Evolutionary conservation across 257 asterid genomes (phyloP).

Genomic region (Solanum lycopersicoides): DNA sequence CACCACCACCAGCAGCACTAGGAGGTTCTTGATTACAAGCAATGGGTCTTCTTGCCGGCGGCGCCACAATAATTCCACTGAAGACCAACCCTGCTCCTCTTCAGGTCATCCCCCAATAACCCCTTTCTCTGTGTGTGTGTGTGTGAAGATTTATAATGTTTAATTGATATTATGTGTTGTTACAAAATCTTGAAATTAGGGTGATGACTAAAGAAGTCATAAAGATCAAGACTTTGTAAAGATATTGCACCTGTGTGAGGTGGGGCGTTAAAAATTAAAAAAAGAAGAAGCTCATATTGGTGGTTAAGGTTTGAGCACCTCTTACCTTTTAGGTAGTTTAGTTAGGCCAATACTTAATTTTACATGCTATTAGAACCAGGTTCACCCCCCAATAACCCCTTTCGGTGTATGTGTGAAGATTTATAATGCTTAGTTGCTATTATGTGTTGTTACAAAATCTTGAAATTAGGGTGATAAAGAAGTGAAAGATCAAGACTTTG

Average conservation of each 20-base stretch:
- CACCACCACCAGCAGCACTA: neutral
- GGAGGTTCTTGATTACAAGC: neutral
- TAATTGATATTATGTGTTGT: neutral
- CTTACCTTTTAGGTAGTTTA: neutral
- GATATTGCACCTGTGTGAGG: neutral
- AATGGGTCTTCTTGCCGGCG: neutral
- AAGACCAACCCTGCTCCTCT: conserved; percentile 4
- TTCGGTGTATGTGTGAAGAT: too few species aligned
- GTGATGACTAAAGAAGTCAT: neutral
- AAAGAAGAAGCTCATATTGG: neutral
- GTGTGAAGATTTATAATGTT: neutral
- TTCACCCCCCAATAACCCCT: neutral
- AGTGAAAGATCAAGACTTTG: neutral
- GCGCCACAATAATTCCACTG: neutral
- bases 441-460: neutral
- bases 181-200: neutral
- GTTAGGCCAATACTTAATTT: too few species aligned
- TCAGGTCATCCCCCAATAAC: neutral
- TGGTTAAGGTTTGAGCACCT: neutral
- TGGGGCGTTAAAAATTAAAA: neutral
- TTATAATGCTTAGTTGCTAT: neutral
- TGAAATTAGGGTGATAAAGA: neutral
- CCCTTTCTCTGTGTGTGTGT: neutral
- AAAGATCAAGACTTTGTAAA: neutral
- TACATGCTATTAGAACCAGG: too few species aligned